phyloP scores from a whole-genome alignment of 2,329 filamentous ascomycete genomes.

The Pseudogymnoascus sp. region DNA sequence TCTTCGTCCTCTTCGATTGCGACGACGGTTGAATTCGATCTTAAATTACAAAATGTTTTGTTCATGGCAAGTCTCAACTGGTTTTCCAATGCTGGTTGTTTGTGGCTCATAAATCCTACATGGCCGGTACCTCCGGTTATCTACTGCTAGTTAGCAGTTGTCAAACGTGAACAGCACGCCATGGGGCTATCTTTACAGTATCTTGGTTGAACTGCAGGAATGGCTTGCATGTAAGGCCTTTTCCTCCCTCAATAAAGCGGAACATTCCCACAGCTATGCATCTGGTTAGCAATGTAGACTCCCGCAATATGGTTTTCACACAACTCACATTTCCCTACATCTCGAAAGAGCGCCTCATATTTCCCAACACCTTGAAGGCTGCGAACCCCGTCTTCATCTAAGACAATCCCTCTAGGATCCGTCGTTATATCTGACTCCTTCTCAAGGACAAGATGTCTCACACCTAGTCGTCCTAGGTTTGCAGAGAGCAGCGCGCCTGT shows the following conservation, averaged over 20 bases:
- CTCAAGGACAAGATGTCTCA: conserved; percentile 26
- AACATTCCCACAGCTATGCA: conserved; percentile 10
- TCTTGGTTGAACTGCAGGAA: conserved; percentile 23
- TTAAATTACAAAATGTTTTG: not conserved
- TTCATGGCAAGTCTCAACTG: not conserved
- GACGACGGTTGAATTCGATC: not conserved
- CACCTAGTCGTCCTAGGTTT: conserved; percentile 21
- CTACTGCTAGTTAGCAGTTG: conserved; percentile 1
- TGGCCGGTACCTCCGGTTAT: conserved; percentile 26
- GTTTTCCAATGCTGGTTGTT: conserved; percentile 26
- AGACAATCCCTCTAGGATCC: conserved; percentile 28
- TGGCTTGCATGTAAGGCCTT: conserved; percentile 18
- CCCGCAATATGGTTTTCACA: not conserved
- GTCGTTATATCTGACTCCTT: conserved; percentile 26
- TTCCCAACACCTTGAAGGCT: conserved; percentile 25
- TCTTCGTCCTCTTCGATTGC: conserved; percentile 10
- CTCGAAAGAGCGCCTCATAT: conserved; percentile 22
- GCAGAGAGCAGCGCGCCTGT: conserved; percentile 27
- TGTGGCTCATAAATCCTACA: conserved; percentile 26
- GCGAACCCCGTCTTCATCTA: conserved; percentile 29
- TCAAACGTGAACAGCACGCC: not conserved
- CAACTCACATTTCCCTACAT: conserved; percentile 25
- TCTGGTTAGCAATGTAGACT: not conserved
- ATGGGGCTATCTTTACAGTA: conserved; percentile 11
- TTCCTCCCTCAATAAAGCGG: conserved; percentile 23